Evolutionary conservation across 768 basidiomycete species (phyloP).

Genomic region (Naganishia onofrii): DNA sequence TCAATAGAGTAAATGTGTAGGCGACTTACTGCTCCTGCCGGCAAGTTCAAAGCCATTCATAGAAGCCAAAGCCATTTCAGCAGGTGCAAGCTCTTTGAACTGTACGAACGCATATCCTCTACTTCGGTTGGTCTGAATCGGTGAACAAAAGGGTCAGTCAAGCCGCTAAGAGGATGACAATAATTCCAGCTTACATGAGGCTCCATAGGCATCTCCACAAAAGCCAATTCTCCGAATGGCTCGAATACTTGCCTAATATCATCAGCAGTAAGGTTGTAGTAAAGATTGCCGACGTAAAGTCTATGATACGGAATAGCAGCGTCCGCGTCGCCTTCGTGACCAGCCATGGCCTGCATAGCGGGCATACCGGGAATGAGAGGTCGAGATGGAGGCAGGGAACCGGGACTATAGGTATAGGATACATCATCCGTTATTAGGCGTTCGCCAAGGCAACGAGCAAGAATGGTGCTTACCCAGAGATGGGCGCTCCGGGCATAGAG

Average conservation of each 20-base stretch:
- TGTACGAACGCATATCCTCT: conserved; percentile 98
- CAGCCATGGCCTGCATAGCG: conserved; percentile 62
- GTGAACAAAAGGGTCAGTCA: neutral
- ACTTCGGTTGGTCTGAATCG: conserved; percentile 71
- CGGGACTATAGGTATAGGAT: conserved; percentile 29
- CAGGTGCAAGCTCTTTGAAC: conserved; percentile 90
- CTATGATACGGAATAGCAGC: conserved; percentile 56
- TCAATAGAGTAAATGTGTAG: neutral
- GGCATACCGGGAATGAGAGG: conserved; percentile 42
- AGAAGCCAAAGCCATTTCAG: conserved; percentile 92
- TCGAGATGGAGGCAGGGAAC: conserved; percentile 43
- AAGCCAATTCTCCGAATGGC: conserved; percentile 95
- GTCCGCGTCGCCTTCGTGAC: conserved; percentile 59
- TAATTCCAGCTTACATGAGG: conserved; percentile 55
- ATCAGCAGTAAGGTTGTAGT: conserved; percentile 93
- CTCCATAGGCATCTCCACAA: conserved; percentile 95
- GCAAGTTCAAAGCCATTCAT: conserved; percentile 99
- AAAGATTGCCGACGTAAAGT: conserved; percentile 92
- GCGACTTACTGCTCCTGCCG: conserved; percentile 72
- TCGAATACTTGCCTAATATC: conserved; percentile 99
- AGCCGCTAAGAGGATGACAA: neutral
- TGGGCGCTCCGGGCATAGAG: conserved; percentile 26
- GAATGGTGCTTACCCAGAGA: conserved; percentile 20
- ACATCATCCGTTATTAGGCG: conserved; percentile 5
- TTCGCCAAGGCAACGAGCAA: neutral